Conservation (phyloP, 495 filamentous ascomycete genomes). For the Aspergillus indologenus region DNA sequence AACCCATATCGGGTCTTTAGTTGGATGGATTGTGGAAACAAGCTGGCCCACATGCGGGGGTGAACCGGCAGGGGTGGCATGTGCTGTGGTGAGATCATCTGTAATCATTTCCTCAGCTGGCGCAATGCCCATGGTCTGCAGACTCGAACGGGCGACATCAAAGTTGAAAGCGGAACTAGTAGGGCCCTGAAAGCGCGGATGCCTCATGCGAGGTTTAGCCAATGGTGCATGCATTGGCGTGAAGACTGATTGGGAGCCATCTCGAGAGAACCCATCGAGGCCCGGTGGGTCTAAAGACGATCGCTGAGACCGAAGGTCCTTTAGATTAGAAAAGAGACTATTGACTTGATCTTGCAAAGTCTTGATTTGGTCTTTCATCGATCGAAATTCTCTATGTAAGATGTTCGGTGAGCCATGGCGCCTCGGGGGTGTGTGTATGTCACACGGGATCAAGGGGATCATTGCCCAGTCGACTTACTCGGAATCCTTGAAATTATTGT, state of each 20-base stretch:
- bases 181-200: conserved; percentile 75
- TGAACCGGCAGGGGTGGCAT: conserved; percentile 50
- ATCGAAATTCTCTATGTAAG: conserved; percentile 64
- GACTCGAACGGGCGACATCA: conserved; percentile 79
- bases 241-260: conserved; percentile 38
- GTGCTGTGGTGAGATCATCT: conserved; percentile 52
- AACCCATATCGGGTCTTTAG: conserved; percentile 73
- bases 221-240: conserved; percentile 32
- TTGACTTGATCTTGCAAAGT: conserved; percentile 84
- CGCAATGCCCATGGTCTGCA: conserved; percentile 83
- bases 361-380: conserved; percentile 69
- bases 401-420: conserved; percentile 12
- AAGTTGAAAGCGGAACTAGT: conserved; percentile 85
- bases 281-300: conserved; percentile 33
- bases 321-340: conserved; percentile 65
- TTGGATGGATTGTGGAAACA: conserved; percentile 36
- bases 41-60: conserved; percentile 36
- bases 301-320: conserved; percentile 53
- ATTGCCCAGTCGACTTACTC: conserved; percentile 44
- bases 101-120: conserved; percentile 54
- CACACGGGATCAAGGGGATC: neutral
- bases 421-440: neutral
- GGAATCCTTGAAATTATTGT: conserved; percentile 76
- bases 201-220: conserved; percentile 41
- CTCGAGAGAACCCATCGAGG: conserved; percentile 38